Evolutionary conservation across 164 flowering plant genomes (phyloP).

Genomic region (Protea cynaroides): DNA sequence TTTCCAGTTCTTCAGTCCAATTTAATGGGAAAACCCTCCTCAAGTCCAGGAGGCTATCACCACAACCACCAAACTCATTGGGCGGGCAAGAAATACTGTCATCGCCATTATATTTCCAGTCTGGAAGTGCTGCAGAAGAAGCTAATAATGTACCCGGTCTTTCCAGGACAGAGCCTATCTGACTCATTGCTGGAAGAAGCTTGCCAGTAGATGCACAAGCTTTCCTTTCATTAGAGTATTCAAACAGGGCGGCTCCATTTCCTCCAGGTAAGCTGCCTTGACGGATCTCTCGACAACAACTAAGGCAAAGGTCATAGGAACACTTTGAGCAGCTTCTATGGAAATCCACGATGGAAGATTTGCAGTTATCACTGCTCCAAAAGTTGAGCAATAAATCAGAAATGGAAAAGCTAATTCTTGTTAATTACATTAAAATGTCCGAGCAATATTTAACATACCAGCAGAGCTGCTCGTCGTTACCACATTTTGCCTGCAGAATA

Average conservation of each 20-base stretch:
- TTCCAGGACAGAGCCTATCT: slow-evolving; percentile 1
- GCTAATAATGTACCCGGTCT: neutral
- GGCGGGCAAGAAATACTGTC: slow-evolving; percentile 55
- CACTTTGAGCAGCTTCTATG: slow-evolving; percentile 72
- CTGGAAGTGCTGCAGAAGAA: slow-evolving; percentile 19
- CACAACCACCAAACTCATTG: slow-evolving; percentile 60
- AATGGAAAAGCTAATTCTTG: neutral
- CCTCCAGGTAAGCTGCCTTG: slow-evolving; percentile 26
- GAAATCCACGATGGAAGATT: slow-evolving; percentile 46
- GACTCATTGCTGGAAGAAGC: slow-evolving; percentile 15
- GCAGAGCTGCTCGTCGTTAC: slow-evolving; percentile 28
- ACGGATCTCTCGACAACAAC: slow-evolving; percentile 49
- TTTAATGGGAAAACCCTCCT: slow-evolving; percentile 44
- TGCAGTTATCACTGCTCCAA: slow-evolving; percentile 58
- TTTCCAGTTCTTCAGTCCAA: slow-evolving; percentile 55
- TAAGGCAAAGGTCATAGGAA: slow-evolving; percentile 67
- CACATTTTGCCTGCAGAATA: slow-evolving; percentile 34
- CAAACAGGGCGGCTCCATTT: slow-evolving; percentile 10
- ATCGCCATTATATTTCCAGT: slow-evolving; percentile 27
- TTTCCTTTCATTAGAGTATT: too few species aligned
- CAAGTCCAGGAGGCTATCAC: slow-evolving; percentile 42
- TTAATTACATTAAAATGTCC: neutral
- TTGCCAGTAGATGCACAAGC: slow-evolving; percentile 17
- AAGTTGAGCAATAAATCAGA: slow-evolving; percentile 10
- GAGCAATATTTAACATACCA: slow-evolving; percentile 38